Percentiles rank a stretch among this genome's conserved stretches.
Evolutionary conservation across 306 rosid species (phyloP).

Genomic region (Citrullus amarus): DNA sequence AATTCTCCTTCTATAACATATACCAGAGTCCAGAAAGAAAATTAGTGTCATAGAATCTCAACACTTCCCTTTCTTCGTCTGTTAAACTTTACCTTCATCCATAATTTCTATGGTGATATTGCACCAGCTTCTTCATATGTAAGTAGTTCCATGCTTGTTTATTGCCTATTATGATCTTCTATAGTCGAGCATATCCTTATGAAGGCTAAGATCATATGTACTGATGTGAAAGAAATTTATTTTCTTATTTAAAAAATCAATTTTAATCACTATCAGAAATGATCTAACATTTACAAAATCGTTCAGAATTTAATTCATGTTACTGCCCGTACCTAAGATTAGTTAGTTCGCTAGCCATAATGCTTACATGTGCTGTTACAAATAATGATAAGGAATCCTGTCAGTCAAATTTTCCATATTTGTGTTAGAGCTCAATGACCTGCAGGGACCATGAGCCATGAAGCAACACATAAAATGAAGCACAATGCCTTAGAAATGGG

Average conservation of each 20-base stretch:
- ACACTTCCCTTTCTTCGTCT: neutral
- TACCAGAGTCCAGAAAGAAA: neutral
- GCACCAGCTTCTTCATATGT: neutral
- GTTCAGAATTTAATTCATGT: neutral
- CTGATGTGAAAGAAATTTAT: neutral
- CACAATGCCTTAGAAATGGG: neutral
- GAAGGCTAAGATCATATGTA: neutral
- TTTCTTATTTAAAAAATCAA: neutral
- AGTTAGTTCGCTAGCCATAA: neutral
- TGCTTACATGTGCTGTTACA: neutral
- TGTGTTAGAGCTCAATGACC: neutral
- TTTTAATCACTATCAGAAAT: neutral
- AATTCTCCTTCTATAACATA: neutral
- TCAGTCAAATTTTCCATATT: neutral
- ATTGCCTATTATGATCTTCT: neutral
- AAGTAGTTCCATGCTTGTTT: neutral
- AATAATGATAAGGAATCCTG: neutral
- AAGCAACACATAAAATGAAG: neutral
- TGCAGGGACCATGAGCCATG: neutral
- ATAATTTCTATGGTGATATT: neutral
- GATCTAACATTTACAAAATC: neutral
- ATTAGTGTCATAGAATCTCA: neutral
- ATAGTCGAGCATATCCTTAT: neutral
- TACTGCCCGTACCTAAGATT: neutral
- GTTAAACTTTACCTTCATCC: neutral